phyloP scores from a whole-genome alignment of 352 stramenopile genomes.

The Globisporangium viniferum region DNA sequence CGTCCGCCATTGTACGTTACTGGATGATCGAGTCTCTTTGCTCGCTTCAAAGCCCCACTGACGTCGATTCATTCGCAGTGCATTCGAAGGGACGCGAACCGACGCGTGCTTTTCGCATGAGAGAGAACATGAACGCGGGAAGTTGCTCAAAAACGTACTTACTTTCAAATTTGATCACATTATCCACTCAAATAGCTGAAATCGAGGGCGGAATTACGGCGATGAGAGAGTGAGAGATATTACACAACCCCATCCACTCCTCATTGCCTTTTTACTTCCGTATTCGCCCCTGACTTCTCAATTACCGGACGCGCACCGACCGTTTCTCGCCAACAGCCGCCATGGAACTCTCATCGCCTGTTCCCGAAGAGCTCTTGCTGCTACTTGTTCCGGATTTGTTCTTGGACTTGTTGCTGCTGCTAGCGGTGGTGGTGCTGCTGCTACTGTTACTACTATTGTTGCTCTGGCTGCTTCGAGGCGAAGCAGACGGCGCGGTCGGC shows the following conservation, averaged over 20 bases:
- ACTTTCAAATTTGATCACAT: constrained; percentile 1
- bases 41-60: not conserved
- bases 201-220: not conserved
- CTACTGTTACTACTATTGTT: not conserved
- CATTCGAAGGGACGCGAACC: not conserved
- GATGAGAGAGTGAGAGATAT: not conserved
- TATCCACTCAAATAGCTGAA: constrained; percentile 2
- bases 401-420: not conserved
- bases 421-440: not conserved
- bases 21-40: not conserved
- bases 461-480: not conserved
- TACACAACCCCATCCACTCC: not conserved
- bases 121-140: not conserved
- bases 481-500: constrained; percentile 7
- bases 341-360: not conserved
- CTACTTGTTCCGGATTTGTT: not conserved
- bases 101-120: not conserved
- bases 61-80: not conserved
- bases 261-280: too few species aligned
- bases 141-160: not conserved
- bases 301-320: constrained; percentile 4
- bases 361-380: constrained; percentile 5
- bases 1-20: constrained; percentile 23
- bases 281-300: not conserved
- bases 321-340: constrained; percentile 8